Evolutionary conservation across 768 basidiomycete species (phyloP), one percentile per base, ranked within the genome.

Genomic region (Mycena maculata): DNA sequence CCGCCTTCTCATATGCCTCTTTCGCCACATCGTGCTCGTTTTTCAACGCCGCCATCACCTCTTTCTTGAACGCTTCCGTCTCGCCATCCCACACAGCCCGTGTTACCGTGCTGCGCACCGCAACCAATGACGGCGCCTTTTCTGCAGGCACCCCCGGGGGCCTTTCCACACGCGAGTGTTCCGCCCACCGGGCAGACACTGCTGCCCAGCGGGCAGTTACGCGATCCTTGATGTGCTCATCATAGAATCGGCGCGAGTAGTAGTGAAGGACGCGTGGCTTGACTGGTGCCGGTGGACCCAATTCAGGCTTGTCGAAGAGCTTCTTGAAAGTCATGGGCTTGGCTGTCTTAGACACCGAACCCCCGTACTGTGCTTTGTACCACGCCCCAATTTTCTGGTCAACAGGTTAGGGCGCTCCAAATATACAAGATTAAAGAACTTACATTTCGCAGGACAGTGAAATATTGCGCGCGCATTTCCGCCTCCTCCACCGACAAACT

Each of bases 371-470:
- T 3, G 22, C 8, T 15, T 54, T 53, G 16, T 22, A 54, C 61
- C 61, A 63, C 5, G 38, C 44, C 1, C 42, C 53, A n/a, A 54
- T 63, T 48, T 63, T 63, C 31, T 36, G 15, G 11, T 42, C 7
- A 5, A 7, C 8, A n/a, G 13, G 41, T 42, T n/a, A 42, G 41
- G 5, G 16, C 9, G 16, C 9, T 9, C 9, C 36, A 38, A 38
- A 38, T 9, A 38, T 9, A 38, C 9, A 47, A 47, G 22, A 47
- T 47, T 10, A n/a, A n/a, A 23, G n/a, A 2, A 28, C 48, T 3
- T 42, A 58, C 57, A 28, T 12, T 20, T 45, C 48, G 33, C 11
- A 64, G 16, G 10, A 20, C 31, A 1, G 30, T 28, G 13, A 22
- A 39, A 11, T 64, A 64, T 2, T 20, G 15, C 0, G 54, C 23